A percentile compares a stretch with the other conserved stretches of the same genome.
Conservation (phyloP, 345 rosid species). For the Eucalyptus leucophloia region DNA sequence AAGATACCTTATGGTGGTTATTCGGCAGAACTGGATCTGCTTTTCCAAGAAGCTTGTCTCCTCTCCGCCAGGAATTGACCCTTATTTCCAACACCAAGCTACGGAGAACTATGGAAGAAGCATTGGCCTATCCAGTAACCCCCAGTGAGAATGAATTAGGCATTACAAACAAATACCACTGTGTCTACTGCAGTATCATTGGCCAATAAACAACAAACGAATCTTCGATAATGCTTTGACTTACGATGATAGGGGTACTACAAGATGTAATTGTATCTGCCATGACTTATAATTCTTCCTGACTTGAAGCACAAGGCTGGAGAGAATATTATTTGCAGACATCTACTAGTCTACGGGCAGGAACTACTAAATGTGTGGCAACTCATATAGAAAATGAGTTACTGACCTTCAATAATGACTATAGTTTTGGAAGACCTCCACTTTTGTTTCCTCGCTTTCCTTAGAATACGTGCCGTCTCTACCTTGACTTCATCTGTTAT, state of each 20-base stretch:
- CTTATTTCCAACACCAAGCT: background rate
- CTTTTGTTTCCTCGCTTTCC: constrained; percentile 67
- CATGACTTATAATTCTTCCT: background rate
- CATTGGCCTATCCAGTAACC: background rate
- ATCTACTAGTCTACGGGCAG: background rate
- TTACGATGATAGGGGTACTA: background rate
- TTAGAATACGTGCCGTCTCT: constrained; percentile 55
- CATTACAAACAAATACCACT: background rate
- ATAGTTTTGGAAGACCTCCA: constrained; percentile 47
- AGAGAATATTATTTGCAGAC: background rate
- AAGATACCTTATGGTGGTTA: background rate
- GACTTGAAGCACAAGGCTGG: background rate
- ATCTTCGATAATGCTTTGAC: background rate
- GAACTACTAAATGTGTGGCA: background rate
- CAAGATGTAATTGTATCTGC: background rate
- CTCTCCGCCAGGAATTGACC: background rate
- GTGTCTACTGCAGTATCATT: background rate
- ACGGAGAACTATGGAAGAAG: background rate
- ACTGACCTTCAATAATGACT: constrained; percentile 54
- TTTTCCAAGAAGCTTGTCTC: background rate
- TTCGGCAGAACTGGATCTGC: too few species aligned
- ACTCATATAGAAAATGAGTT: background rate
- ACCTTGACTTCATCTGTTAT: constrained; percentile 19
- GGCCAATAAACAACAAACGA: background rate
- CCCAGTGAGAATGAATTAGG: background rate